Conservation (phyloP, 306 rosid species). For the Bauhinia variegata region DNA sequence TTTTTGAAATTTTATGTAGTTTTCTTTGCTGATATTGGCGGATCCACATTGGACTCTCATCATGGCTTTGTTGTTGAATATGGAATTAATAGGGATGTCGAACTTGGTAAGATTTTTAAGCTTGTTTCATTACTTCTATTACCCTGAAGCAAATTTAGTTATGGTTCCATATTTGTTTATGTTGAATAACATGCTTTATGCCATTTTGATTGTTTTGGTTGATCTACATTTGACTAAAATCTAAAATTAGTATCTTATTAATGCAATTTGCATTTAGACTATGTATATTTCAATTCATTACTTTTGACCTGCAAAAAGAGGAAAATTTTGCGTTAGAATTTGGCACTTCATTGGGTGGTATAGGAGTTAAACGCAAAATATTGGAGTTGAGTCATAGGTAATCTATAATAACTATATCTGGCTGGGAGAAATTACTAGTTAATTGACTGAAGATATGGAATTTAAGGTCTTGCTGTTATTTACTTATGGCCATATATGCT, state of each 20-base stretch:
- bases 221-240: no score
- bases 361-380: no score
- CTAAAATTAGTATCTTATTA: no score
- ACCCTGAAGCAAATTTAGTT: conserved; percentile 11
- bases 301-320: not conserved
- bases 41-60: conserved; percentile 90
- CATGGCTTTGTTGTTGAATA: conserved; percentile 97
- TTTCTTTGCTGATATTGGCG: conserved; percentile 86
- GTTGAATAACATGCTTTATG: conserved; percentile 9
- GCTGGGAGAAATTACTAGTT: conserved; percentile 15
- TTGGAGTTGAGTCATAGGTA: not conserved
- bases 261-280: no score
- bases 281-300: conserved; percentile 1
- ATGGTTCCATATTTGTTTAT: conserved; percentile 16
- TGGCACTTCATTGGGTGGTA: not conserved
- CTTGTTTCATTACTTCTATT: conserved; percentile 17
- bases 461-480: not conserved
- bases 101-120: conserved; percentile 72
- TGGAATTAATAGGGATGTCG: conserved; percentile 81
- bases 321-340: not conserved
- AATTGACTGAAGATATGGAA: not conserved
- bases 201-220: not conserved
- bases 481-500: not conserved
- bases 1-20: conserved; percentile 55
- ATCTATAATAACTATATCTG: not conserved